Evolutionary conservation across 441 rosid genomes (phyloP).

Genomic region (Aleurites moluccanus): DNA sequence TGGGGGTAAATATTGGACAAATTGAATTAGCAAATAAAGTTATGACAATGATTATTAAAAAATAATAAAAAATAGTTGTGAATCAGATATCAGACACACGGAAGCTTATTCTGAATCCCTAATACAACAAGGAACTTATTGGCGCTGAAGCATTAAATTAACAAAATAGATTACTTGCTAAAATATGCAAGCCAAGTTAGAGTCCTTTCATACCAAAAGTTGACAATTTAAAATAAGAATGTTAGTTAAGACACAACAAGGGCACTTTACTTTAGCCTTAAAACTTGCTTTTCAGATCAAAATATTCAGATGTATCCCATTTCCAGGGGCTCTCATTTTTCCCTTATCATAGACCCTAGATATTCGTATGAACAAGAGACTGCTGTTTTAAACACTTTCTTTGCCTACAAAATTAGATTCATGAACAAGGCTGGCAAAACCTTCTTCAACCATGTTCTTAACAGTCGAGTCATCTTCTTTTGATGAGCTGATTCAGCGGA

Average conservation of each 20-base stretch:
- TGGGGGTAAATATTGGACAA: slow-evolving; percentile 7
- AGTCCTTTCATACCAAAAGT: neutral
- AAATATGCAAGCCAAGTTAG: neutral
- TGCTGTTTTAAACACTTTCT: neutral
- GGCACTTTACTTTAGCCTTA: neutral
- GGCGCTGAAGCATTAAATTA: neutral
- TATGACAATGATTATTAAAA: neutral
- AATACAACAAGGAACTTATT: neutral
- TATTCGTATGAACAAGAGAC: neutral
- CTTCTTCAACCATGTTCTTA: neutral
- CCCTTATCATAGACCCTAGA: neutral
- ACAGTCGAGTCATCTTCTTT: neutral
- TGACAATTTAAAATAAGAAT: neutral
- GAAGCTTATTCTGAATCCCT: neutral
- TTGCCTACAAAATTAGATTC: neutral
- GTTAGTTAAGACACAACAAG: neutral
- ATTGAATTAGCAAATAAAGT: slow-evolving; percentile 1
- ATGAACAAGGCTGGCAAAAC: neutral
- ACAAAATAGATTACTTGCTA: neutral
- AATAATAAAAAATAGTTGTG: neutral
- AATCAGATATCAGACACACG: neutral
- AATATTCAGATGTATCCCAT: neutral
- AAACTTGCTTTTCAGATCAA: neutral
- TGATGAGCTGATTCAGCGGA: neutral
- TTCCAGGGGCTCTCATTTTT: neutral